phyloP scores from a whole-genome alignment of 768 basidiomycete genomes.

The Pisolithus microcarpus region DNA sequence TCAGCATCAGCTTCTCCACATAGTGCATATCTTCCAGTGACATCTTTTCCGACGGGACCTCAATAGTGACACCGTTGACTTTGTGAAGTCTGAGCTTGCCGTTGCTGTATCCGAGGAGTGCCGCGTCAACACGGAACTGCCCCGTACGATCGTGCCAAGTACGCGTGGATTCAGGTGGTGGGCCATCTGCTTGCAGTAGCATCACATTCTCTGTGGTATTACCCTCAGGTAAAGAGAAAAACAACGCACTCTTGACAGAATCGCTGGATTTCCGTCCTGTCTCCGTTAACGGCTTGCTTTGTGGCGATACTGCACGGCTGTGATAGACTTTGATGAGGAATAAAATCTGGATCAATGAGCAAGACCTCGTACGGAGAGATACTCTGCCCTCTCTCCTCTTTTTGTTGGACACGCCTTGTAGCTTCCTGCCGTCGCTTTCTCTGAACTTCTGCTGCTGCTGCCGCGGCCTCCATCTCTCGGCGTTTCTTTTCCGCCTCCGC shows the following conservation, averaged over 20 bases:
- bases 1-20: constrained; percentile 55
- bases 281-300: constrained; percentile 17
- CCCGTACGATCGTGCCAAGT: constrained; percentile 94
- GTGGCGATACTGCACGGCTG: constrained; percentile 16
- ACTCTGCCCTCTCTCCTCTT: constrained; percentile 32
- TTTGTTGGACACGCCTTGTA: constrained; percentile 42
- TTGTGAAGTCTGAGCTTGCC: constrained; percentile 95
- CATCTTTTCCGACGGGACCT: constrained; percentile 98
- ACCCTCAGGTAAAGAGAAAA: not conserved
- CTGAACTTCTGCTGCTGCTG: constrained; percentile 31
- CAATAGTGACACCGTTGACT: constrained; percentile 93
- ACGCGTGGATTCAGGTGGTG: constrained; percentile 62
- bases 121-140: constrained; percentile 96
- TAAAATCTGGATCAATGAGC: not conserved
- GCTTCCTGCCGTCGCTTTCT: constrained; percentile 33
- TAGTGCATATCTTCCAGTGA: constrained; percentile 80
- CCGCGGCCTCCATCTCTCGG: constrained; percentile 24
- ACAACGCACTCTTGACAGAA: constrained; percentile 23
- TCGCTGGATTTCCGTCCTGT: constrained; percentile 27
- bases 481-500: constrained; percentile 36
- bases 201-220: not conserved
- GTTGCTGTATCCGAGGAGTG: constrained; percentile 79
- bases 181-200: constrained; percentile 32
- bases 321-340: constrained; percentile 8
- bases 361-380: constrained; percentile 16